Evolutionary conservation across 768 basidiomycete species (phyloP).

Genomic region (Termitomyces sp.): DNA sequence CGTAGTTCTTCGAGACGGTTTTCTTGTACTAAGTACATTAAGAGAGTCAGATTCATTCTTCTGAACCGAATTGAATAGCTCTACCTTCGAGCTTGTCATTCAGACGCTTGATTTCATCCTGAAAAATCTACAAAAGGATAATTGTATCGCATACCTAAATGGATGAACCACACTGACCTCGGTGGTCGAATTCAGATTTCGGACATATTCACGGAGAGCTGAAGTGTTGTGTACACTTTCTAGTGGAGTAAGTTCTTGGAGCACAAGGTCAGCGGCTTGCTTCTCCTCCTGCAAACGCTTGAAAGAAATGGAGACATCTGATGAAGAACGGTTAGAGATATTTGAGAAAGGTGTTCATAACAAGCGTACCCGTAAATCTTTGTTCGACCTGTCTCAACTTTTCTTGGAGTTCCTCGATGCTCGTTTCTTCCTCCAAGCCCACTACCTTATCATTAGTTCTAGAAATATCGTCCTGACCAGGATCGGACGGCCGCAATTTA

Average conservation of each 20-base stretch:
- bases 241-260: slow-evolving; percentile 71
- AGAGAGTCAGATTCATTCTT: slow-evolving; percentile 1
- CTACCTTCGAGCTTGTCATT: slow-evolving; percentile 73
- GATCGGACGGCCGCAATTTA: not conserved
- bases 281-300: slow-evolving; percentile 74
- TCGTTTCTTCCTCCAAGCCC: slow-evolving; percentile 6
- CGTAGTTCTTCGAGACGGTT: slow-evolving; percentile 80
- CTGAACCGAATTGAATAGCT: not conserved
- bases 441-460: not conserved
- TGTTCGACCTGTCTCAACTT: slow-evolving; percentile 71
- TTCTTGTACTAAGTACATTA: slow-evolving; percentile 62
- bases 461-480: not conserved
- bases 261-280: slow-evolving; percentile 58
- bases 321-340: slow-evolving; percentile 8
- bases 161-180: slow-evolving; percentile 46
- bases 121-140: slow-evolving; percentile 45
- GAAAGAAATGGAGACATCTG: slow-evolving; percentile 79
- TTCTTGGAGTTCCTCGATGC: slow-evolving; percentile 60
- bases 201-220: slow-evolving; percentile 71
- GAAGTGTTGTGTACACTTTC: slow-evolving; percentile 60
- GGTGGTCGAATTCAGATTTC: slow-evolving; percentile 60
- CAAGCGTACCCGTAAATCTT: slow-evolving; percentile 63
- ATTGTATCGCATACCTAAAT: not conserved
- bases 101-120: slow-evolving; percentile 78
- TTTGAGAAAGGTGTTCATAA: not conserved